Evolutionary conservation across 129 eudicot species (phyloP).

Genomic region (Chrysanthemum lavandulifolium): DNA sequence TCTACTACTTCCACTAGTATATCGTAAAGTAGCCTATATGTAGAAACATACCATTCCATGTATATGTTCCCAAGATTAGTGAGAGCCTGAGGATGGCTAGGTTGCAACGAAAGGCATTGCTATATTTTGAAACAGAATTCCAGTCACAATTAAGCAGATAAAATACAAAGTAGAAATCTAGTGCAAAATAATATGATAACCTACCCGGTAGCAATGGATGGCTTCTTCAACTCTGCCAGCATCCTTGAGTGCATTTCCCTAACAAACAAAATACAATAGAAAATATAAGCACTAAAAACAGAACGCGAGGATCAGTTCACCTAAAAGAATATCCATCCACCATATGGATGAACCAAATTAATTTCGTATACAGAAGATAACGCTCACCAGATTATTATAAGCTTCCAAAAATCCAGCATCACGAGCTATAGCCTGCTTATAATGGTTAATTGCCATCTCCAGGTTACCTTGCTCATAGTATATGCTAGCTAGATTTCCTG

Average conservation of each 20-base stretch:
- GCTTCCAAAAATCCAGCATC: conserved; percentile 95
- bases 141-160: conserved; percentile 1
- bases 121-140: conserved; percentile 28
- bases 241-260: conserved; percentile 96
- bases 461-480: conserved; percentile 92
- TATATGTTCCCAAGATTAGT: conserved; percentile 96
- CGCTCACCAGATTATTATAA: conserved; percentile 76
- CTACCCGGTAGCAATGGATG: conserved; percentile 78
- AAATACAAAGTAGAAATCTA: neutral
- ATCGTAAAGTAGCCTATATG: conserved; percentile 7
- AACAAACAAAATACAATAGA: neutral
- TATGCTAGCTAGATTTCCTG: conserved; percentile 86
- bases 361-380: neutral
- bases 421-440: conserved; percentile 76
- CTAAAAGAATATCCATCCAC: neutral
- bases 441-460: conserved; percentile 82
- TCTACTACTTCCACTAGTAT: neutral
- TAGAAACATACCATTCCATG: conserved; percentile 79
- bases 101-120: conserved; percentile 96
- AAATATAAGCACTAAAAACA: neutral
- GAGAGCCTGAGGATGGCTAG: conserved; percentile 94
- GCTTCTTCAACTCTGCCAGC: conserved; percentile 92
- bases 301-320: neutral
- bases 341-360: neutral
- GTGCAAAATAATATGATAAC: conserved; percentile 22